Conservation (phyloP, 2,329 filamentous ascomycete genomes). For the Xylaria sp. region DNA sequence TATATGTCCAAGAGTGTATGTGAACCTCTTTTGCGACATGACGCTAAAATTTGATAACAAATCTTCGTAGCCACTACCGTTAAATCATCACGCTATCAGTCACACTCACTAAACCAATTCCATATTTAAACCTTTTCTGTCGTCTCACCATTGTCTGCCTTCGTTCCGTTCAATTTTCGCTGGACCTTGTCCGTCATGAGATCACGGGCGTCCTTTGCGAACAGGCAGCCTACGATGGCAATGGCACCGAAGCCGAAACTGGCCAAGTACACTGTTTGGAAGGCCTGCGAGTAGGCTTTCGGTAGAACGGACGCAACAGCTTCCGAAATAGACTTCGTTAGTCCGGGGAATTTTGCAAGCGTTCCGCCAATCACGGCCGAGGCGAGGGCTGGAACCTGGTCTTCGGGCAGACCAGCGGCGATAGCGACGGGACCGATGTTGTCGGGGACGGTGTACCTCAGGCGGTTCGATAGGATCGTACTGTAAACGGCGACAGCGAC, state of each 20-base stretch:
- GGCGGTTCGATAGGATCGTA: constrained; percentile 46
- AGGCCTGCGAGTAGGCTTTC: constrained; percentile 46
- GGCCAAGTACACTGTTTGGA: constrained; percentile 48
- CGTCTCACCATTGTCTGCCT: constrained; percentile 12
- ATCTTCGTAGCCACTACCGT: not conserved
- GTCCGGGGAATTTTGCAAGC: constrained; percentile 39
- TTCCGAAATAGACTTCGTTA: constrained; percentile 41
- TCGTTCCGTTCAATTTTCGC: constrained; percentile 40
- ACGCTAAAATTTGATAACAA: not conserved
- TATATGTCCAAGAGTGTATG: constrained; percentile 5
- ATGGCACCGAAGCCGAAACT: constrained; percentile 47
- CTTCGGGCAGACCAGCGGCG: constrained; percentile 44
- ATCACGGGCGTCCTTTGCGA: constrained; percentile 44
- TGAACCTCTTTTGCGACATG: constrained; percentile 7
- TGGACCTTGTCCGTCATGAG: constrained; percentile 45
- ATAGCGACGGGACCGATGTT: constrained; percentile 44
- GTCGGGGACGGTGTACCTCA: constrained; percentile 43
- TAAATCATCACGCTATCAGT: constrained; percentile 1
- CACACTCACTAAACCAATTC: constrained; percentile 3
- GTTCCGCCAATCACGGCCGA: constrained; percentile 40
- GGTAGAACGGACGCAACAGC: constrained; percentile 43
- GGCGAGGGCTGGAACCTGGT: constrained; percentile 42
- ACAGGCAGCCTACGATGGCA: constrained; percentile 45
- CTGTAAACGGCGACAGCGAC: constrained; percentile 49
- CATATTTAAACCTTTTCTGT: constrained; percentile 2